Evolutionary conservation across 2,329 filamentous ascomycete species (phyloP).

Genomic region (Penicillium hesseltinei): DNA sequence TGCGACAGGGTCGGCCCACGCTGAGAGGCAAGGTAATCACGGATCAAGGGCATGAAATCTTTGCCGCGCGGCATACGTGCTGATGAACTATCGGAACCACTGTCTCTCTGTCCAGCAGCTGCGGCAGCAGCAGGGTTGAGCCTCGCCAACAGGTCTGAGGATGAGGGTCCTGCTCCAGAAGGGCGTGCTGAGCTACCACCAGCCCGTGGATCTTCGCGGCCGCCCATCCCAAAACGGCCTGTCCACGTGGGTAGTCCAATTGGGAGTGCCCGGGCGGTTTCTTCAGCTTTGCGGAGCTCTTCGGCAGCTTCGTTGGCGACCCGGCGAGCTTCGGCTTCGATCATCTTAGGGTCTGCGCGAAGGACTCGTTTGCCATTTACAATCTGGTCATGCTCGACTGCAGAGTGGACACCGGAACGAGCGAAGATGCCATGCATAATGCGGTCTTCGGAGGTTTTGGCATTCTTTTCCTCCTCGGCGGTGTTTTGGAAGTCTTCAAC

Average conservation of each 20-base stretch:
- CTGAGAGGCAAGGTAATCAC: conserved; percentile 73
- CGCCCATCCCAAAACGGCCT: conserved; percentile 74
- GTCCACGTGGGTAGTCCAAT: conserved; percentile 94
- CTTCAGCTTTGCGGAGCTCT: conserved; percentile 69
- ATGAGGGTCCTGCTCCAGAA: conserved; percentile 39
- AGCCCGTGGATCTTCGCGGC: conserved; percentile 52
- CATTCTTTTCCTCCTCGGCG: conserved; percentile 28
- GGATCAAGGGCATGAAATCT: conserved; percentile 71
- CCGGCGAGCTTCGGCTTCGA: conserved; percentile 76
- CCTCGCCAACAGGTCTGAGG: conserved; percentile 41
- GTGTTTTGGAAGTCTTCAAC: conserved; percentile 63
- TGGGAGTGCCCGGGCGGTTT: conserved; percentile 69
- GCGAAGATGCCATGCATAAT: conserved; percentile 89
- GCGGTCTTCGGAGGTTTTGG: conserved; percentile 60
- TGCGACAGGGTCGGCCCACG: conserved; percentile 78
- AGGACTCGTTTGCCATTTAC: conserved; percentile 72
- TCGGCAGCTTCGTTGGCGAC: conserved; percentile 75
- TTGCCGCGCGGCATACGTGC: conserved; percentile 47
- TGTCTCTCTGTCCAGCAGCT: neutral
- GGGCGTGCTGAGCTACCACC: conserved; percentile 36
- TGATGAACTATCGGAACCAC: conserved; percentile 18
- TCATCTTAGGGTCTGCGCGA: conserved; percentile 71
- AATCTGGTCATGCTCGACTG: conserved; percentile 89
- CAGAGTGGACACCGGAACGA: conserved; percentile 80
- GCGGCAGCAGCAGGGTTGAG: conserved; percentile 28